Conservation (phyloP, 371 early-diverging fungal genomes). For the Mortierella sp. region DNA sequence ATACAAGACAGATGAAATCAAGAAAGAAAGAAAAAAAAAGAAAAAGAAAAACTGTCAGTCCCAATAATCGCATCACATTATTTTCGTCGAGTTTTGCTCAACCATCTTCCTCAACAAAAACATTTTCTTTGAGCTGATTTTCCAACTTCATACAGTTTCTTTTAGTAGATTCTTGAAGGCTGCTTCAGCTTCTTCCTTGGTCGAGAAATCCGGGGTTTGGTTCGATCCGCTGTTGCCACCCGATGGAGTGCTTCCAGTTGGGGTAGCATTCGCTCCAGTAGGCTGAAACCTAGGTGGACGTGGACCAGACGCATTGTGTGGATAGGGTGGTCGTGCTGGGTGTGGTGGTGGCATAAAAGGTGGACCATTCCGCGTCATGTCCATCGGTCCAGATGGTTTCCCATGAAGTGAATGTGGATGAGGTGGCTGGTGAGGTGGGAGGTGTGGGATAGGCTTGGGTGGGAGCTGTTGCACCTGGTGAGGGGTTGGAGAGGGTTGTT, state of each 20-base stretch:
- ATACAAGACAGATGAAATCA: not conserved
- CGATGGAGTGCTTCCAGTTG: constrained; percentile 8
- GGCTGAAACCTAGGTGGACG: constrained; percentile 38
- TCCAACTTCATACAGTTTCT: constrained; percentile 64
- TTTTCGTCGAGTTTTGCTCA: too few species aligned
- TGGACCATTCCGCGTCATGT: constrained; percentile 1
- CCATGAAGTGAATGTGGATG: not conserved
- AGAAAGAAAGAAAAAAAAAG: not conserved
- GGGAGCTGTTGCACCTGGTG: constrained; percentile 13
- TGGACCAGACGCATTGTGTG: constrained; percentile 20
- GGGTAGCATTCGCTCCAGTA: not conserved
- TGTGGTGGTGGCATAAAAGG: constrained; percentile 13
- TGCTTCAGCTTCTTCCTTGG: constrained; percentile 85
- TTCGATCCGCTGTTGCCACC: constrained; percentile 21
- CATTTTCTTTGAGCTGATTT: not conserved
- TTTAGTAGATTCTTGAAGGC: constrained; percentile 81
- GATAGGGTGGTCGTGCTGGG: constrained; percentile 23
- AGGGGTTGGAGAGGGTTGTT: constrained; percentile 10
- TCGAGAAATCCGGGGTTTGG: constrained; percentile 67
- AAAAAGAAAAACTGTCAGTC: not conserved
- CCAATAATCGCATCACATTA: not conserved
- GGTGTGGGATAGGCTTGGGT: not conserved
- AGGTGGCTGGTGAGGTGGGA: not conserved
- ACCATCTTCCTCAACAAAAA: not conserved
- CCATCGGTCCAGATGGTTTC: constrained; percentile 26